Conservation (phyloP, 148 eudicot species). For the Rhododendron ferrugineum region DNA sequence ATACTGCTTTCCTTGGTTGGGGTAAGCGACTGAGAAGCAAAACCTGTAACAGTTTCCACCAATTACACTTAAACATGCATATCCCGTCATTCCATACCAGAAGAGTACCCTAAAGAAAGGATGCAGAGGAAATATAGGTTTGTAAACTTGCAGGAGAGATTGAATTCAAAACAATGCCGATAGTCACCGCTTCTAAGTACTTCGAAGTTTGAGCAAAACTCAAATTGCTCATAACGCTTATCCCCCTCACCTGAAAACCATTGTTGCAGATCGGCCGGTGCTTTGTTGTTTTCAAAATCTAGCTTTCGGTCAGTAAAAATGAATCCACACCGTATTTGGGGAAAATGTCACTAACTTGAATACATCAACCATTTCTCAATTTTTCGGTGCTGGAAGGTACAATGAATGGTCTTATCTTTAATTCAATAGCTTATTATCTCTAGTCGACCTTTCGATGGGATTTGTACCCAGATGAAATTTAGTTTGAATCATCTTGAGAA, state of each 20-base stretch:
- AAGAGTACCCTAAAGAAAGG: background rate
- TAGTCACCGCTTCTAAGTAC: background rate
- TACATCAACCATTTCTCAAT: background rate
- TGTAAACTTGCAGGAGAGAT: background rate
- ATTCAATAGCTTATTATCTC: background rate
- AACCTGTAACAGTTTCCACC: slow-evolving; percentile 31
- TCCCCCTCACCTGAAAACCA: background rate
- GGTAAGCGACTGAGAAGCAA: slow-evolving; percentile 38
- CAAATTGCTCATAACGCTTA: background rate
- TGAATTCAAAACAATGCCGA: background rate
- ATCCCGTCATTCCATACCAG: background rate
- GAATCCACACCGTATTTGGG: background rate
- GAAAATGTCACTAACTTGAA: background rate
- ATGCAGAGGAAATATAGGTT: background rate
- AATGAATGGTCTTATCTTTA: background rate
- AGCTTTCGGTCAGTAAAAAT: background rate
- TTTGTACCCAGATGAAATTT: background rate
- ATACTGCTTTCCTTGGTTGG: slow-evolving; percentile 26
- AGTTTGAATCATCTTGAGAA: background rate
- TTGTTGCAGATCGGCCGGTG: background rate
- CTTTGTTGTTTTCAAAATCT: background rate
- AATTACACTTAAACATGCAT: background rate
- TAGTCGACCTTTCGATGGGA: background rate
- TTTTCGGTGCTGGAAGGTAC: background rate
- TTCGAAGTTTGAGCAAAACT: background rate